A percentile compares a stretch with the other conserved stretches of the same genome.
Evolutionary conservation across 169 alveolate species (phyloP).

Genomic region (Cryptosporidium muris): DNA sequence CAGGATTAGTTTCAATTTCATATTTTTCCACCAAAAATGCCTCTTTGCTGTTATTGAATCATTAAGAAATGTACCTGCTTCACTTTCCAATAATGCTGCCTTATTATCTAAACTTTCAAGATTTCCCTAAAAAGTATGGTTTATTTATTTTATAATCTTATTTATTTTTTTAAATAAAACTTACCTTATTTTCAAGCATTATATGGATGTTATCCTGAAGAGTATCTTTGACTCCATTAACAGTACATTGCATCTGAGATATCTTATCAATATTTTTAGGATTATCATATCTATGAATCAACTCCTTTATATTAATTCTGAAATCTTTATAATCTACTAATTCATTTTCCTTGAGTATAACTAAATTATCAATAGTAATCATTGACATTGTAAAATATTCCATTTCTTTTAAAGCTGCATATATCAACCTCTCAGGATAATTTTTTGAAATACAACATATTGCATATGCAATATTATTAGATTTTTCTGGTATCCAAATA

Average conservation of each 20-base stretch:
- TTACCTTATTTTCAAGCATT: slow-evolving; percentile 30
- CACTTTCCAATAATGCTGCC: slow-evolving; percentile 44
- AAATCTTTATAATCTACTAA: slow-evolving; percentile 32
- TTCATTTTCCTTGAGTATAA: slow-evolving; percentile 1
- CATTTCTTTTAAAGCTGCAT: slow-evolving; percentile 41
- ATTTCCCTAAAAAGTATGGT: slow-evolving; percentile 9
- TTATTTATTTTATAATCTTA: not conserved
- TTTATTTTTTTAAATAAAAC: slow-evolving; percentile 1
- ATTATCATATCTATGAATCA: slow-evolving; percentile 10
- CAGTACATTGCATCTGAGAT: slow-evolving; percentile 3
- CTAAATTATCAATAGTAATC: slow-evolving; percentile 3
- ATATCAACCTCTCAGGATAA: slow-evolving; percentile 49
- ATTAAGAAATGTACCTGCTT: slow-evolving; percentile 28
- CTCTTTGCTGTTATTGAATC: slow-evolving; percentile 49
- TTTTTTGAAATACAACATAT: slow-evolving; percentile 42
- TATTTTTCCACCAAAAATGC: slow-evolving; percentile 65
- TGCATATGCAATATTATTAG: slow-evolving; percentile 33
- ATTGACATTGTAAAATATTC: slow-evolving; percentile 44
- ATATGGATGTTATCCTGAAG: slow-evolving; percentile 46
- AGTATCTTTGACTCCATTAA: slow-evolving; percentile 14
- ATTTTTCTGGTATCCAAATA: slow-evolving; percentile 52
- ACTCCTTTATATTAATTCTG: slow-evolving; percentile 16
- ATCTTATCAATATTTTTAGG: slow-evolving; percentile 23
- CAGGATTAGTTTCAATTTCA: slow-evolving; percentile 29
- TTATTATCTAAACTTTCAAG: slow-evolving; percentile 34